Evolutionary conservation across 2,329 filamentous ascomycete species (phyloP), one percentile per base, ranked within the genome.

Genomic region (Cercospora canescens): DNA sequence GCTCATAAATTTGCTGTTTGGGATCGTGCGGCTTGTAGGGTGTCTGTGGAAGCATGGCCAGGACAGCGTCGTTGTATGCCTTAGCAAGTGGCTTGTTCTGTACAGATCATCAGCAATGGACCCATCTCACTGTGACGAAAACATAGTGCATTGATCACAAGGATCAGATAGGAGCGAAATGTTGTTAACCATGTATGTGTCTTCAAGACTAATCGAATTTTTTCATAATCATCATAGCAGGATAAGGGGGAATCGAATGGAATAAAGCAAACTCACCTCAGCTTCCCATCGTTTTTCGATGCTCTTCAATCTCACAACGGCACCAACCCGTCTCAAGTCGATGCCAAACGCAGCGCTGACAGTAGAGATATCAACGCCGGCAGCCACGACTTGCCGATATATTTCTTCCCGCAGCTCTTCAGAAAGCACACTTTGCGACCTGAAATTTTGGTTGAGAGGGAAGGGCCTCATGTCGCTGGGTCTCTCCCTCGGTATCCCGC

Each of bases 151-250:
- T 6, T 58, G 37, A 26, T 39, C 18, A 54, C 61, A 21, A 18
- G n/a, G 72, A 72, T 92, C 90, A 92, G 90, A 90, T 87, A 90
- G 87, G 87, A 85, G 88, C 85, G 86, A 85, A 89, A 89, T 85
- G 83, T 87, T 86, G 90, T 84, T 94, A 94, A 97, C 92, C 92
- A 95, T 89, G 85, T 88, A 79, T 83, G 80, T 89, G 94, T 98
- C 94, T 97, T 97, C 86, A 96, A 97, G 94, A 98, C 94, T 97
- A 97, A 98, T 97, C 94, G 94, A 88, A 83, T 91, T 87, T 89
- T n/a, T 88, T 86, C 83, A 79, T 86, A 84, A 86, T 92, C 89
- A 91, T 91, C 89, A 90, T 83, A 34, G 69, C 70, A 72, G 48
- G 56, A 28, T 39, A 16, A 55, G 32, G 8, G 32, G 4, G 2